Evolutionary conservation across 345 rosid species (phyloP).

Genomic region (Erysimum cheiranthoides): DNA sequence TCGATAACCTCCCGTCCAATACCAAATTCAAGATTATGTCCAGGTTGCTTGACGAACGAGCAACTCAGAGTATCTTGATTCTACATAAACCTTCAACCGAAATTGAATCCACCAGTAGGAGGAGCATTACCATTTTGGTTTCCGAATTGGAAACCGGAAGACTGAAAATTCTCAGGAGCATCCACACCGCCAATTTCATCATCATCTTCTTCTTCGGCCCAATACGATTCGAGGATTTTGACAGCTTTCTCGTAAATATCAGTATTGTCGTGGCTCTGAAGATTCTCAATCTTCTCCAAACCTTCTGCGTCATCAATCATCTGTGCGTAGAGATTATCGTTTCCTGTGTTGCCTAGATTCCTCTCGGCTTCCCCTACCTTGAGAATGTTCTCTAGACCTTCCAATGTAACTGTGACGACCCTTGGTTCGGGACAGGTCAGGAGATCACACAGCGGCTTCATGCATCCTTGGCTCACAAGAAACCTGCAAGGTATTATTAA

Average conservation of each 20-base stretch:
- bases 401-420: constrained; percentile 63
- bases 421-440: constrained; percentile 77
- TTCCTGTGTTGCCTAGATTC: constrained; percentile 53
- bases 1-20: no score
- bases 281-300: constrained; percentile 75
- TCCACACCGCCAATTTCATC: constrained; percentile 48
- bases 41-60: neutral
- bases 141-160: constrained; percentile 70
- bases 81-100: constrained; percentile 49
- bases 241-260: constrained; percentile 81
- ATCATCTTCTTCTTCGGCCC: constrained; percentile 67
- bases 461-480: constrained; percentile 67
- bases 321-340: constrained; percentile 60
- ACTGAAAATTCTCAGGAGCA: constrained; percentile 41
- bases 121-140: constrained; percentile 52
- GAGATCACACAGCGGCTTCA: constrained; percentile 76
- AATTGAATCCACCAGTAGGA: constrained; percentile 73
- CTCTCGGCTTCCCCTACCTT: constrained; percentile 76
- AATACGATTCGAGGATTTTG: constrained; percentile 64
- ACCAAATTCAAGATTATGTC: no score
- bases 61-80: neutral
- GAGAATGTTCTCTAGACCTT: constrained; percentile 77
- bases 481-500: constrained; percentile 40
- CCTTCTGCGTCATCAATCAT: constrained; percentile 79
- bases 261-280: constrained; percentile 73